Evolutionary conservation across 1,284 basidiomycete species (phyloP), one percentile per base, ranked within the genome.

Genomic region (Cryptococcus maquisensis): DNA sequence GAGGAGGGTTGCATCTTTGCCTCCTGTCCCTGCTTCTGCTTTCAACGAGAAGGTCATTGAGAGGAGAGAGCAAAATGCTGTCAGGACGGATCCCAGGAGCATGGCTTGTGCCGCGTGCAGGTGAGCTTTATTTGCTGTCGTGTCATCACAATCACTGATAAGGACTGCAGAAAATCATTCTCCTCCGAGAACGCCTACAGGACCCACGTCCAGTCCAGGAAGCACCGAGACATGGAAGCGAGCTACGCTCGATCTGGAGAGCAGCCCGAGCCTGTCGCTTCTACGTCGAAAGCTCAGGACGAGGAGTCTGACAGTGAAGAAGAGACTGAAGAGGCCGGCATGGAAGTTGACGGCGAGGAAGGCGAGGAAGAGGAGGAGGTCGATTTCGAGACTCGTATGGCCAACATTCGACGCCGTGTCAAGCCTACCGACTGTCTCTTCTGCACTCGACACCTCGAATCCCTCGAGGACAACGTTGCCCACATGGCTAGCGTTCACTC

Each of bases 21-120:
- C 91, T 4, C 94, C 96, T 3, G 85, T 99, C 67, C 86, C 84
- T 56, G 83, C 82, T 0, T 76, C 81, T 7, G 71, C 87, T 0
- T 99, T 98, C 79, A 88, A 93, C 67, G 84, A 91, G 67, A 98
- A 98, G 71, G 87, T 97, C n/a, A 72, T 87, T 28, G 87, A 92
- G 57, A 79, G 88, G 60, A 79, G 84, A 28, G 80, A 83, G 46
- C 87, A 92, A 76, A 86, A 84, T 0, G 84, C 86, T 1, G 79
- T 88, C 50, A 82, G 82, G 73, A 79, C 83, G 7, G 85, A 85
- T 41, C 73, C 80, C 2, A 84, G 83, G 61, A 83, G 82, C 20
- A 81, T 85, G 37, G 79, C 79, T 10, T 97, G 94, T 70, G 81
- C 84, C 38, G 74, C 83, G n/a, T 97, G 93, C 86, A 84, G 81